Percentiles rank a stretch among this genome's conserved stretches.
phyloP scores from a whole-genome alignment of 805 yeast genomes.

The Candida ulmi region DNA sequence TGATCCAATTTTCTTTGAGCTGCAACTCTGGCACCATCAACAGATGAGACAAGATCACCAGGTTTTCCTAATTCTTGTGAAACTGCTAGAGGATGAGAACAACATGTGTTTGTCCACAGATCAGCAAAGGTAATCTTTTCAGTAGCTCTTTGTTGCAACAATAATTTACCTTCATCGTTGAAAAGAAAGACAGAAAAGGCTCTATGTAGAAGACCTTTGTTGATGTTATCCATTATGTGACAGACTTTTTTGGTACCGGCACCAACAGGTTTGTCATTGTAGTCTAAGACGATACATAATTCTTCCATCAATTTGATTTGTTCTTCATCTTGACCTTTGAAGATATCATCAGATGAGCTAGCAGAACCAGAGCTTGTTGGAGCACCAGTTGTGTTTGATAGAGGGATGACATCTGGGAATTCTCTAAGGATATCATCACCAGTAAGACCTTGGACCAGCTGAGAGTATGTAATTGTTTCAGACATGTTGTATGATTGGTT shows the following conservation, averaged over 20 bases:
- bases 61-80: constrained; percentile 67
- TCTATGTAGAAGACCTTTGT: constrained; percentile 83
- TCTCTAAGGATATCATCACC: constrained; percentile 44
- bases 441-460: constrained; percentile 47
- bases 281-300: constrained; percentile 88
- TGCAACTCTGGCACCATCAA: constrained; percentile 78
- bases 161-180: constrained; percentile 65
- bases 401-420: constrained; percentile 67
- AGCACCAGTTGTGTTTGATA: constrained; percentile 55
- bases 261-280: constrained; percentile 82
- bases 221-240: constrained; percentile 81
- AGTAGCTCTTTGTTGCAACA: constrained; percentile 91
- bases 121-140: constrained; percentile 96
- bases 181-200: constrained; percentile 96
- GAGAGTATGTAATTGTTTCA: constrained; percentile 32
- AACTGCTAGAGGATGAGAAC: constrained; percentile 93
- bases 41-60: constrained; percentile 46
- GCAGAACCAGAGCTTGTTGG: constrained; percentile 30
- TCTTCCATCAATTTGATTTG: constrained; percentile 96
- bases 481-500: not conserved
- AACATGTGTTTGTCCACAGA: constrained; percentile 99
- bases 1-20: constrained; percentile 91
- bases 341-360: constrained; percentile 38
- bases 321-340: constrained; percentile 86
- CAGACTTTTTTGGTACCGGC: constrained; percentile 92